Conservation (phyloP, 306 rosid species). For the Cucurbita argyrosperma region DNA sequence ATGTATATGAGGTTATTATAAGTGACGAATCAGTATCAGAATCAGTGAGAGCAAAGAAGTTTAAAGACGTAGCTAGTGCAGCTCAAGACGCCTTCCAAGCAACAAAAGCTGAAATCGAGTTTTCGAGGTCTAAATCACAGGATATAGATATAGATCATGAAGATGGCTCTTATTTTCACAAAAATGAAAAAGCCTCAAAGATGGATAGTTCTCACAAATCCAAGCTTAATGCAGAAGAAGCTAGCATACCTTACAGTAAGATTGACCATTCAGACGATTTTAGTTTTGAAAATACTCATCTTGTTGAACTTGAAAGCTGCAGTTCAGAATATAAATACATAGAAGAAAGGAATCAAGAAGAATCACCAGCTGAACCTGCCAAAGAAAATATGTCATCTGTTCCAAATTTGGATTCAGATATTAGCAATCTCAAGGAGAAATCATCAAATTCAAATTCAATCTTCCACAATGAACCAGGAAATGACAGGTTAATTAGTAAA, state of each 20-base stretch:
- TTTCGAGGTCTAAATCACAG: conserved; percentile 41
- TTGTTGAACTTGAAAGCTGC: not conserved
- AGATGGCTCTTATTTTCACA: conserved; percentile 1
- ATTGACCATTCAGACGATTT: not conserved
- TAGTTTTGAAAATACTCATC: not conserved
- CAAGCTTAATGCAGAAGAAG: not conserved
- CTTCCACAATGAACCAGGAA: not conserved
- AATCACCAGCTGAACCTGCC: not conserved
- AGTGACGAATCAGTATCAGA: conserved; percentile 27
- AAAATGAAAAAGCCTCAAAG: not conserved
- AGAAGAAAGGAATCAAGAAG: conserved; percentile 1
- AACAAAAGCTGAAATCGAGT: conserved; percentile 67
- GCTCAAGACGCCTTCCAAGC: conserved; percentile 94
- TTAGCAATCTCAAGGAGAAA: not conserved
- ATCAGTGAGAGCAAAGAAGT: conserved; percentile 29
- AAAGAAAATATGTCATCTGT: not conserved
- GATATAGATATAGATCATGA: conserved; percentile 26
- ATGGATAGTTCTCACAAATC: not conserved
- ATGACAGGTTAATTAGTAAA: not conserved
- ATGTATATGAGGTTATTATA: conserved; percentile 16
- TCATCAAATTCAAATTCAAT: not conserved
- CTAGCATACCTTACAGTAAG: not conserved
- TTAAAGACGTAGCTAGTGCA: conserved; percentile 65
- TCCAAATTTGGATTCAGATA: not conserved
- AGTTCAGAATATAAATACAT: not conserved